Conservation (phyloP, 768 basidiomycete species). For the Boletus speciosus region DNA sequence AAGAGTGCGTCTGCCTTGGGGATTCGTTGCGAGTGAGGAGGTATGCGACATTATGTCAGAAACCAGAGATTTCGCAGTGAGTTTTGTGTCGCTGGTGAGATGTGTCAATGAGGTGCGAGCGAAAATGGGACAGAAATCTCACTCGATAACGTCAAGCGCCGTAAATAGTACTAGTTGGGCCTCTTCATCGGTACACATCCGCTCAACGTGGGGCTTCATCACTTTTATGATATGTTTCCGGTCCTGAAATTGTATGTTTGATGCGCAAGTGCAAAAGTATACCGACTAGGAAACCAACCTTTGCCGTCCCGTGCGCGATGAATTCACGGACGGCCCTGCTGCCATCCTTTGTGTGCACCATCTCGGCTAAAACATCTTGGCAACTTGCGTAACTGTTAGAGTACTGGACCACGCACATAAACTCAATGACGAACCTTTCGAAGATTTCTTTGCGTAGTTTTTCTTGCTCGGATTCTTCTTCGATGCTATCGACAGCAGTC, state of each 20-base stretch:
- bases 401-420: not conserved
- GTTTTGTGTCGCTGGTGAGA: conserved; percentile 76
- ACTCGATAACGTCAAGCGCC: conserved; percentile 89
- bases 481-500: conserved; percentile 50
- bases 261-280: not conserved
- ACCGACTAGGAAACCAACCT: conserved; percentile 41
- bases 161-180: conserved; percentile 90
- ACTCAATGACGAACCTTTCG: conserved; percentile 52
- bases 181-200: conserved; percentile 86
- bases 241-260: conserved; percentile 46
- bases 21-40: conserved; percentile 51
- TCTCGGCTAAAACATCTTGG: conserved; percentile 83
- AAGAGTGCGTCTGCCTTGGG: conserved; percentile 79
- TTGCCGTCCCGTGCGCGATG: conserved; percentile 77
- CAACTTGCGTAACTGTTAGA: conserved; percentile 44
- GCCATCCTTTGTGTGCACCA: conserved; percentile 93
- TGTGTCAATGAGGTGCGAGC: not conserved
- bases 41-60: conserved; percentile 61
- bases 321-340: conserved; percentile 84
- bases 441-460: conserved; percentile 77
- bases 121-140: conserved; percentile 22
- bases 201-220: conserved; percentile 84
- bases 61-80: conserved; percentile 76
- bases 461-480: conserved; percentile 66
- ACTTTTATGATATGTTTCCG: conserved; percentile 88